Percentiles rank a stretch among this genome's conserved stretches.
Conservation (phyloP, 805 yeast species). For the Wickerhamomyces pijperi region DNA sequence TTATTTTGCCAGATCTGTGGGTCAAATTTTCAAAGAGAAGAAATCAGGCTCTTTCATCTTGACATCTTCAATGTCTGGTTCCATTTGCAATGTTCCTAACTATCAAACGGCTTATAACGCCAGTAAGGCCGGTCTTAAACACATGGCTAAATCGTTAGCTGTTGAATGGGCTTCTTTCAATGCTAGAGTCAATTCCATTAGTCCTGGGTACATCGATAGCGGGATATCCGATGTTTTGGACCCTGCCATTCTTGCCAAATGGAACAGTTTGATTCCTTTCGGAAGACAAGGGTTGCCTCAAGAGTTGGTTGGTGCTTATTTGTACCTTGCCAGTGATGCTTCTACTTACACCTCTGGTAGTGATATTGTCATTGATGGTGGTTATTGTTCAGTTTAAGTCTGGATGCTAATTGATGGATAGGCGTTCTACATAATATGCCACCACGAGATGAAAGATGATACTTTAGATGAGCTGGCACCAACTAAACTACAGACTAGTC, state of each 20-base stretch:
- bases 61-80: conserved; percentile 87
- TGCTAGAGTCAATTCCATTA: conserved; percentile 73
- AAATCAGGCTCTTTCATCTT: conserved; percentile 72
- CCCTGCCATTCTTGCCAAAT: conserved; percentile 30
- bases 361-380: conserved; percentile 73
- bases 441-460: too few relatives aligned
- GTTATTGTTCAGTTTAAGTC: conserved; percentile 31
- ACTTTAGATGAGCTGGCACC: too few relatives aligned
- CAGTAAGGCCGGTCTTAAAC: conserved; percentile 15
- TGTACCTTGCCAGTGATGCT: conserved; percentile 74
- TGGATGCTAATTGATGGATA: too few relatives aligned
- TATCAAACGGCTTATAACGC: conserved; percentile 71
- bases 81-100: conserved; percentile 80
- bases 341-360: conserved; percentile 72
- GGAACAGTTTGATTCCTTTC: conserved; percentile 47
- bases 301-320: conserved; percentile 71
- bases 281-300: conserved; percentile 68
- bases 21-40: conserved; percentile 59
- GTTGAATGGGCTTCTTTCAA: conserved; percentile 66
- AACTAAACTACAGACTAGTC: too few relatives aligned
- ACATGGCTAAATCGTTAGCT: conserved; percentile 26
- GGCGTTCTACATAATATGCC: too few relatives aligned
- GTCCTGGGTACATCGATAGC: conserved; percentile 81
- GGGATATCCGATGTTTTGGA: conserved; percentile 45
- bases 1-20: conserved; percentile 68